Evolutionary conservation across 768 basidiomycete species (phyloP), one percentile per base, ranked within the genome.

Genomic region (Podaxis sp.): DNA sequence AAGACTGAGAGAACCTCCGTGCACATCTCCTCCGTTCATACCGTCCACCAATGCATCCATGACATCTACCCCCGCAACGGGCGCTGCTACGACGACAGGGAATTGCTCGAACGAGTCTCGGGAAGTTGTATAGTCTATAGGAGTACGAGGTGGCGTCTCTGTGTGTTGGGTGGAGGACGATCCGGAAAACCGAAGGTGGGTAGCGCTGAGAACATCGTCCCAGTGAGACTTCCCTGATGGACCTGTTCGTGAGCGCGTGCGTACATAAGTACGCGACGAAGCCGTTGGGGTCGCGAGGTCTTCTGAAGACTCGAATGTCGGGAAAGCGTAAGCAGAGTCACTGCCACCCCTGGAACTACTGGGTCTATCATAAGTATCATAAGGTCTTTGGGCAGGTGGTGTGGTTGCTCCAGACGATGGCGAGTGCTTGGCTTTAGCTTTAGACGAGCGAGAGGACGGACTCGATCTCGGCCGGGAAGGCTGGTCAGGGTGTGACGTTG

Each of bases 1-100:
- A 13, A 80, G 66, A 56, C 77, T 75, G 67, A 77, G 57, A 69
- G 71, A 78, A 65, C 63, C 74, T 56, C 64, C 70, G 60, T 85
- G 73, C 65, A 87, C 81, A 60, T 90, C 87, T 49, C 81, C 83
- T 28, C 88, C 88, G 69, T 94, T 95, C 93, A 95, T 94, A 8
- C 90, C 90, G 66, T 93, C 92, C 6, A 95, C 93, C 58, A 95
- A 74, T 12, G 93, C 93, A 71, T 95, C 93, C 87, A 95, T 90
- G 8, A 86, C 87, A 75, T 93, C 92, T 8, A 95, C 91, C 2
- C 91, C 91, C 4, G 90, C 73, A 6, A 89, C 76, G 3, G 91
- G 90, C 20, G 91, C 91, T 49, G 91, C 84, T 20, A 94, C 91
- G 28, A 90, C 72, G 26, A 88, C 87, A 15, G 87, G 79, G 67